Percentiles rank a stretch among this genome's conserved stretches.
Evolutionary conservation across 2,329 filamentous ascomycete species (phyloP).

Genomic region (Alternaria metachromatica): DNA sequence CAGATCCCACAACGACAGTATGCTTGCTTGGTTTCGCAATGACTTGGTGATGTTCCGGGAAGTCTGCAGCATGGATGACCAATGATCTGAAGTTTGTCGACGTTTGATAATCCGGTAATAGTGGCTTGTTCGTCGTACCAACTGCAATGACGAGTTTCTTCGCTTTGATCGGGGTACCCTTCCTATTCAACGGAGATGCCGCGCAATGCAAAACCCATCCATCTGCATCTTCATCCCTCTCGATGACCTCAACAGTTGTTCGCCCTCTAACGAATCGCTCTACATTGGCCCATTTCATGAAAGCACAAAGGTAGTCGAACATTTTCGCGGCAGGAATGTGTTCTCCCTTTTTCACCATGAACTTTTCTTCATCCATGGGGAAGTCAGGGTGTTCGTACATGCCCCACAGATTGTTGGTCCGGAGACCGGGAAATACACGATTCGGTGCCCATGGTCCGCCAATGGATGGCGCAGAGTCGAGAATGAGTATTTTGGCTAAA

Average conservation of each 20-base stretch:
- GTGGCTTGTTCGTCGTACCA: slow-evolving; percentile 65
- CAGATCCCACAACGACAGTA: slow-evolving; percentile 64
- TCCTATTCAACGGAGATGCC: slow-evolving; percentile 9
- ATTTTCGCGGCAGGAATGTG: slow-evolving; percentile 66
- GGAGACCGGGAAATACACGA: slow-evolving; percentile 51
- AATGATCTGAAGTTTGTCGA: slow-evolving; percentile 59
- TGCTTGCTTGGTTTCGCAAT: slow-evolving; percentile 46
- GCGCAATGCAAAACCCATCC: slow-evolving; percentile 30
- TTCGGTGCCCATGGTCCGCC: slow-evolving; percentile 53
- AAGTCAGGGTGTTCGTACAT: slow-evolving; percentile 52
- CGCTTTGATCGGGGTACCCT: slow-evolving; percentile 40
- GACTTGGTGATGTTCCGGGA: slow-evolving; percentile 50
- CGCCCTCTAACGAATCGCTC: slow-evolving; percentile 57
- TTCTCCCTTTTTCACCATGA: slow-evolving; percentile 55
- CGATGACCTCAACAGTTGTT: slow-evolving; percentile 58
- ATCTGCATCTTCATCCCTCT: slow-evolving; percentile 46
- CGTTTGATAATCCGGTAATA: slow-evolving; percentile 60
- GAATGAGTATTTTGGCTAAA: slow-evolving; percentile 47
- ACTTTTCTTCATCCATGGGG: slow-evolving; percentile 38
- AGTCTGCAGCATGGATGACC: slow-evolving; percentile 65
- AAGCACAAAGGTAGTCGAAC: slow-evolving; percentile 59
- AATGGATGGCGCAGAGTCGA: slow-evolving; percentile 50
- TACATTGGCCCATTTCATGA: slow-evolving; percentile 56
- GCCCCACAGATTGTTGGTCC: slow-evolving; percentile 53
- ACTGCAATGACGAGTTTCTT: slow-evolving; percentile 67